phyloP scores from a whole-genome alignment of 2,329 filamentous ascomycete species.

The Aspergillus texensis region DNA sequence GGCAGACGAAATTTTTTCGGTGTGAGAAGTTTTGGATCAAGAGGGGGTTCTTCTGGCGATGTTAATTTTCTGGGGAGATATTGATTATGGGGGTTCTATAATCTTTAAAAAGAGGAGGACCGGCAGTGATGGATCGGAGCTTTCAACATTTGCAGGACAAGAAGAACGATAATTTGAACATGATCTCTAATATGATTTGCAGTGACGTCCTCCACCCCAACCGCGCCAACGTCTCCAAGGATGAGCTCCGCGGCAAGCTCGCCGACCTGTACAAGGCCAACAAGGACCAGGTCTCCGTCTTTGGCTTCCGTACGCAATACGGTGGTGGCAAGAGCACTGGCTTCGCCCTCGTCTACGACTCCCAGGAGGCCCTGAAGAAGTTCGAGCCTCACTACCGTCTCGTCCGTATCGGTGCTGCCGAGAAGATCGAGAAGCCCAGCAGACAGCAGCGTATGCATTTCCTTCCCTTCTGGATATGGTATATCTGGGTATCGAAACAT shows the following conservation, averaged over 20 bases:
- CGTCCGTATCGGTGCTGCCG: constrained; percentile 86
- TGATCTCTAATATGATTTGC: constrained; percentile 27
- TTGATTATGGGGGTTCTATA: background rate
- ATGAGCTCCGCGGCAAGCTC: constrained; percentile 95
- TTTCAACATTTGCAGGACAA: background rate
- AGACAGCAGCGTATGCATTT: constrained; percentile 94
- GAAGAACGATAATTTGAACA: constrained; percentile 4
- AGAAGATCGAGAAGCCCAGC: constrained; percentile 95
- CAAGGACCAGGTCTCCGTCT: constrained; percentile 97
- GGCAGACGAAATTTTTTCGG: background rate
- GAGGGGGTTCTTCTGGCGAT: background rate
- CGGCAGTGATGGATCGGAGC: background rate
- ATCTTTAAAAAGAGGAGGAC: background rate
- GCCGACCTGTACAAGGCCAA: constrained; percentile 95
- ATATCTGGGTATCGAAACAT: background rate
- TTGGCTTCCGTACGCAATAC: constrained; percentile 97
- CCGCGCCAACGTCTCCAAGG: constrained; percentile 98
- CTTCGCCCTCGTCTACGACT: constrained; percentile 99
- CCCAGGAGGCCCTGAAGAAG: constrained; percentile 97
- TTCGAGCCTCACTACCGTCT: constrained; percentile 99
- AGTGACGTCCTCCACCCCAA: constrained; percentile 99
- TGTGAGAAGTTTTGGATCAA: background rate
- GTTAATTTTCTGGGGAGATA: background rate
- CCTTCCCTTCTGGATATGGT: background rate
- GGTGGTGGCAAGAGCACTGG: constrained; percentile 99